Base-by-base conservation (phyloP, 345 rosid species). In the Linum lewisii region DNA sequence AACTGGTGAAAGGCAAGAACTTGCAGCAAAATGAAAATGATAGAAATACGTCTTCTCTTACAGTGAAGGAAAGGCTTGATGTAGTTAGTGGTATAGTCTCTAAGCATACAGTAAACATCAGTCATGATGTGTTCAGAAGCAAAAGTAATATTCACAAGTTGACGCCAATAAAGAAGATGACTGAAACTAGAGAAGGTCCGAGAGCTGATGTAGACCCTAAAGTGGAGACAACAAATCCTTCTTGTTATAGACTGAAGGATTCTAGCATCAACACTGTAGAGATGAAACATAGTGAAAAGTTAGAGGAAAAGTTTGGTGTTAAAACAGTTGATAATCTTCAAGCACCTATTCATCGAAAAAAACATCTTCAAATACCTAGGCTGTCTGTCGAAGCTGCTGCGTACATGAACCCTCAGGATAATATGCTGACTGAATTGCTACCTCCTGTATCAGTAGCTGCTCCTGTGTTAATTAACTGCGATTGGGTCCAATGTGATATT, bases 401-500 rank as follows among this genome's bases (percentile, higher is more conserved):
- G 51, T 24, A 19, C 62, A 49, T 25, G 8, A 61, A 62, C 64
- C 66, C 71, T 60, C 54, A 51, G 50, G 78, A 58, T 56, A 64
- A 38, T 75, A 66, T 62, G 61, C 22, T 52, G 72, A 77, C 72
- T 64, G 64, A 68, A 55, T 67, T 59, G 62, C 64, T 63, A 55
- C 68, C 79, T 54, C 56, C 73, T 60, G 72, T 69, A 52, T 53
- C 73, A 58, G 72, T 68, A 52, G 61, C 51, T 23, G 58, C 42
- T 73, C 68, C 69, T 57, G 32, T 59, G 22, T 1, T 69, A 53
- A 74, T 75, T 42, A 34, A 71, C 25, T 84, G 80, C 24, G 56
- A 63, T 60, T 88, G 96, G 96, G 96, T 71, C 23, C 51, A 58
- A 16, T 86, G 94, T 73, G 88, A 84, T 63, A 64, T 25, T 11